Conservation (phyloP, 306 rosid species). For the Cucurbita ficifolia region DNA sequence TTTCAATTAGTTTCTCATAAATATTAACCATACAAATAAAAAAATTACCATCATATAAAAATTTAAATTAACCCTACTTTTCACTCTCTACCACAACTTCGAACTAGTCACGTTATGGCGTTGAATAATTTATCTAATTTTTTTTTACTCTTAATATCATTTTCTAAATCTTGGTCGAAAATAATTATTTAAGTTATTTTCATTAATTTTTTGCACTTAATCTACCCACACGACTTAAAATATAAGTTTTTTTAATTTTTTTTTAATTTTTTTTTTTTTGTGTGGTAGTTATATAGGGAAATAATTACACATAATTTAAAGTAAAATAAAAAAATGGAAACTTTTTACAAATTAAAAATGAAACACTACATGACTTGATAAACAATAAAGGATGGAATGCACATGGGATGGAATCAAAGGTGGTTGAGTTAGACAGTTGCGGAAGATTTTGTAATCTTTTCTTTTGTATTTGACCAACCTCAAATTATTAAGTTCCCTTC, state of each 20-base stretch:
- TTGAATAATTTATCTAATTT: too few species aligned
- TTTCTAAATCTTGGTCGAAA: too few species aligned
- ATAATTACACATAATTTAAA: neutral
- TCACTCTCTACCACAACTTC: too few species aligned
- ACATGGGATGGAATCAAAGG: slow-evolving; percentile 40
- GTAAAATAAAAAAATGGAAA: neutral
- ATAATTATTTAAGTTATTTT: too few species aligned
- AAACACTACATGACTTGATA: neutral
- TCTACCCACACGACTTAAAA: too few species aligned
- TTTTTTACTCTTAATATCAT: too few species aligned
- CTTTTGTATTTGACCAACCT: slow-evolving; percentile 10
- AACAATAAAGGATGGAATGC: neutral
- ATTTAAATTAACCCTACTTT: neutral
- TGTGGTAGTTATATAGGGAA: too few species aligned
- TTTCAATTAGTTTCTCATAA: neutral
- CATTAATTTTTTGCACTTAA: too few species aligned
- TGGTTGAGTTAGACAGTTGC: slow-evolving; percentile 23
- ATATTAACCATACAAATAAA: neutral
- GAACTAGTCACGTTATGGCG: too few species aligned
- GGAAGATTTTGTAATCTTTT: slow-evolving; percentile 23
- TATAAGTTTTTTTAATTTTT: too few species aligned
- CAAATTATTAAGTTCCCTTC: neutral
- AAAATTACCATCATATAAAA: neutral
- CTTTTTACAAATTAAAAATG: neutral
- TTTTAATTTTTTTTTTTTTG: too few species aligned